Evolutionary conservation across 2,329 filamentous ascomycete species (phyloP), one percentile per base, ranked within the genome.

Genomic region (Tolypocladium sp.): DNA sequence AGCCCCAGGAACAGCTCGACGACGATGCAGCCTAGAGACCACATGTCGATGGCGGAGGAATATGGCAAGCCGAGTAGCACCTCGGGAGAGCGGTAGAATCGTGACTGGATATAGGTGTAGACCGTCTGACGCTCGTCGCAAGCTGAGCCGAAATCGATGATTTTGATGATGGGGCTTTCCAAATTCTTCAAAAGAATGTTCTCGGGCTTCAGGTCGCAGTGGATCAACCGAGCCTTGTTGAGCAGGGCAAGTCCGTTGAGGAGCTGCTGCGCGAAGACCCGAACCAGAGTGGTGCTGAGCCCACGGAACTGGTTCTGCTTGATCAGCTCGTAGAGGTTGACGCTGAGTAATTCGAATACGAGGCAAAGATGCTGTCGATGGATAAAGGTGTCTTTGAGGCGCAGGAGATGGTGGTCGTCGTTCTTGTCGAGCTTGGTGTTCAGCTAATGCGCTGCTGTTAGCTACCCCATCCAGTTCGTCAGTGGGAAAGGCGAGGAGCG

Each of bases 341-440:
- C 94, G 67, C 93, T 97, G 59, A 99, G 81, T 58, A 99, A 80
- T 75, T 99, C 94, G 70, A 97, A 97, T 33, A 97, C 93, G 62
- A 99, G 79, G 72, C 94, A 99, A 61, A 99, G 81, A 83, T 99
- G 94, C 71, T 99, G 94, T 57, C 91, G 83, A 74, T 99, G 94
- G 61, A 99, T 99, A 71, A 99, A 99, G 0, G 94, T 99, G 69
- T 99, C 94, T 73, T 97, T 97, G 52, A 99, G 80, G 61, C 94
- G 88, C 59, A 99, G 80, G 33, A 99, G 82, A 74, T 99, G 94
- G 69, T 99, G 94, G 68, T 99, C 94, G 69, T 99, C 94, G 69
- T 97, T 97, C 78, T 97, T 99, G 79, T 99, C 94, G 70, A 97
- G 92, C 72, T 97, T 96, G 64, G 92, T 96, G 73, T 99, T 99